Evolutionary conservation across 305 asterid genomes (phyloP).

Genomic region (Ajuga reptans): DNA sequence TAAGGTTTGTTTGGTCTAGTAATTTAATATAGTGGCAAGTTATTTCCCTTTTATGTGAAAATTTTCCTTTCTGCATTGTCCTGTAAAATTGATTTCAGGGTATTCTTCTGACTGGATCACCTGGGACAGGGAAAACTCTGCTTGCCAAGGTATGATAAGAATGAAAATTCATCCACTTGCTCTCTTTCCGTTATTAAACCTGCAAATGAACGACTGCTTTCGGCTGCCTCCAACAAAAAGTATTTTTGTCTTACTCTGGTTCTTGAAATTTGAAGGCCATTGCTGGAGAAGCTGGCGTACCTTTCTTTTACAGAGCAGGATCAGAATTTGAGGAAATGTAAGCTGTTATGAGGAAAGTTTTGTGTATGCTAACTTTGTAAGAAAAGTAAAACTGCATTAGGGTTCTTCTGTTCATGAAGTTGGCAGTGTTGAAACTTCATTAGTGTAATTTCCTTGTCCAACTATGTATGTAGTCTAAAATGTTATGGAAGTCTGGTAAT

Average conservation of each 20-base stretch:
- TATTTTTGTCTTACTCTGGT: constrained; percentile 19
- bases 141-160: constrained; percentile 68
- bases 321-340: constrained; percentile 98
- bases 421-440: background rate
- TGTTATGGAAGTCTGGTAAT: background rate
- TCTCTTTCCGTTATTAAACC: background rate
- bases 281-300: constrained; percentile 99
- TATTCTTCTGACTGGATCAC: constrained; percentile 92
- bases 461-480: background rate
- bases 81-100: constrained; percentile 50
- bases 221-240: background rate
- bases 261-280: constrained; percentile 68
- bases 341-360: constrained; percentile 19
- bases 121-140: constrained; percentile 97
- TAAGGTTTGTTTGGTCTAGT: constrained; percentile 51
- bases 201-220: background rate
- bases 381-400: background rate
- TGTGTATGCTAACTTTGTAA: background rate
- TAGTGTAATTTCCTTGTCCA: background rate
- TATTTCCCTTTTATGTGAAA: background rate
- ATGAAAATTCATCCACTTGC: background rate
- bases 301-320: constrained; percentile 95
- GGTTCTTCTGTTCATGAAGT: background rate
- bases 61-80: constrained; percentile 5
- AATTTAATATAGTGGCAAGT: background rate